These are phyloP conservation scores for Hymenoscyphus fructigenus DNA, from an alignment of 2,329 filamentous ascomycete species.

Conservation along the genomic window DNA sequence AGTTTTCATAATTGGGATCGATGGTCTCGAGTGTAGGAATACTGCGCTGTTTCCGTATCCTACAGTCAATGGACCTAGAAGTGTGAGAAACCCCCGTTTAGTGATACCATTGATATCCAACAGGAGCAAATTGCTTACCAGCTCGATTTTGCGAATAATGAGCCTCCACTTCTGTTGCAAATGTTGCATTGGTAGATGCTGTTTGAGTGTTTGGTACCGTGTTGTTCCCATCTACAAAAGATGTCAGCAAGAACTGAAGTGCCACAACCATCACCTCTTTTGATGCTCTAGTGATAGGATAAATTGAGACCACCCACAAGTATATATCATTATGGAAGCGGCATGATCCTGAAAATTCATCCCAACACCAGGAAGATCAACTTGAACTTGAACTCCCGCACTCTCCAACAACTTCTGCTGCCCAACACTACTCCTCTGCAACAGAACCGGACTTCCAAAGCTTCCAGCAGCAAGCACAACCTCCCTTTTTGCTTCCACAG, in stretches of 20 bases:
- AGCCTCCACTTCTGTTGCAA: not conserved
- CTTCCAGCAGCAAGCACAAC: slow-evolving; percentile 34
- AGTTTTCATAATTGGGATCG: not conserved
- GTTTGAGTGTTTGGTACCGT: not conserved
- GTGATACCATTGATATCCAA: not conserved
- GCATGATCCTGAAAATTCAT: slow-evolving; percentile 28
- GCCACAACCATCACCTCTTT: too few species aligned
- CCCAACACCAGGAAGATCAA: slow-evolving; percentile 28
- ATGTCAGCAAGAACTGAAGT: too few species aligned
- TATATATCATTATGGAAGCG: not conserved
- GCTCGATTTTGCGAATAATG: slow-evolving; percentile 5
- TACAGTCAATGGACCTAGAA: slow-evolving; percentile 3
- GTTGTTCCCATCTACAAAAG: too few species aligned
- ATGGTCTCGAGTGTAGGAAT: slow-evolving; percentile 6
- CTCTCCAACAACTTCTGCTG: slow-evolving; percentile 19
- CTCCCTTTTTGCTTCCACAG: slow-evolving; percentile 34
- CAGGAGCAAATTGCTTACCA: not conserved
- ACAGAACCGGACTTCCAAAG: slow-evolving; percentile 33
- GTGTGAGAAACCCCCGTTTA: not conserved
- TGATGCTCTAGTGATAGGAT: too few species aligned
- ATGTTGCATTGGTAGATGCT: slow-evolving; percentile 5
- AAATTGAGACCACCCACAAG: not conserved
- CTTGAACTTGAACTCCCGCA: slow-evolving; percentile 21
- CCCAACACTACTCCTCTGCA: slow-evolving; percentile 38
- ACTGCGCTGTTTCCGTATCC: slow-evolving; percentile 10